Evolutionary conservation across 169 alveolate genomes (phyloP), one percentile per base, ranked within the genome.

Genomic region (Theileria sp.): DNA sequence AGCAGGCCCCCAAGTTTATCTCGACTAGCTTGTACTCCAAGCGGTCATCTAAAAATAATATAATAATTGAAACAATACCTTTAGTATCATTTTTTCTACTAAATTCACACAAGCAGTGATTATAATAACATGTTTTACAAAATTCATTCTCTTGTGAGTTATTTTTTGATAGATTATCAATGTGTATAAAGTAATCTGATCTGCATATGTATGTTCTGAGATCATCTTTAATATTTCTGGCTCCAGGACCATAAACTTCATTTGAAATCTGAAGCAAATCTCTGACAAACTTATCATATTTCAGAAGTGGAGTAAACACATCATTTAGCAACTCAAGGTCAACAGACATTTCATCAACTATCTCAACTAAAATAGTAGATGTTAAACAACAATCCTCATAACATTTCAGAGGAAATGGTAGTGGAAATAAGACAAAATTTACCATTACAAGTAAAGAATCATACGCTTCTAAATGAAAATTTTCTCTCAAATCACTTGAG

Each of bases 181-280:
- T 54, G 77, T 82, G 67, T 66, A 82, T 26, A 70, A 82, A 21
- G 73, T 76, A 82, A 65, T 82, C 88, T 0, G 86, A 75, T 26
- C 88, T 69, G 28, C 68, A 36, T 9, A 82, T 28, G 25, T 82
- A 64, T 13, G 77, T 78, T 26, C 88, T 50, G 8, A 82, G 23
- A 38, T 82, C 88, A 15, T 74, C 74, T 15, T 32, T 50, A n/a
- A 75, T 19, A 19, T 51, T 67, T 44, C 88, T 54, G 15, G 69
- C 79, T 28, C 85, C 85, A 10, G 88, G 23, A n/a, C 78, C 58
- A 60, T 82, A 82, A n/a, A 82, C 88, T 13, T 76, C 81, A 15
- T 56, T 56, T 25, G 76, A 54, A 7, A 82, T 82, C 36, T 73
- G 78, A 56, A 82, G 23, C 75, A 82, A 50, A 13, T 67, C 71